phyloP scores from a whole-genome alignment of 345 rosid genomes.

The Hibiscus trionum region DNA sequence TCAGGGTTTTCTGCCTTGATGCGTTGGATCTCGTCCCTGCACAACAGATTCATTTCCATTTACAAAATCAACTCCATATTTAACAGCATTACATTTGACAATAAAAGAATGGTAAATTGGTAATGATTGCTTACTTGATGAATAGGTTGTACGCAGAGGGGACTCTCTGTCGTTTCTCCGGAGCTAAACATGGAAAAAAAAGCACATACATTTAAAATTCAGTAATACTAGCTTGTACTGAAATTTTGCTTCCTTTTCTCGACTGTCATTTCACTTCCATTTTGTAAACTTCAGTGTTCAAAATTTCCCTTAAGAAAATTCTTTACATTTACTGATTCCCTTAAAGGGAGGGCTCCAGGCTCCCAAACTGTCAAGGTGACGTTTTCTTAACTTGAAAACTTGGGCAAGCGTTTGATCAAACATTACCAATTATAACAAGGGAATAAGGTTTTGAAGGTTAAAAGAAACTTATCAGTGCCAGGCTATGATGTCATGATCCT shows the following conservation, averaged over 20 bases:
- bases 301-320: too few species aligned
- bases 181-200: slow-evolving; percentile 31
- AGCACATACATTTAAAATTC: slow-evolving; percentile 11
- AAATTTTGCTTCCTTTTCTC: too few species aligned
- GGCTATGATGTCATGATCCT: not conserved
- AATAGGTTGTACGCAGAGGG: slow-evolving; percentile 61
- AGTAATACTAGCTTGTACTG: too few species aligned
- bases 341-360: too few species aligned
- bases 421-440: slow-evolving; percentile 1
- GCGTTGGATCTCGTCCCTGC: slow-evolving; percentile 65
- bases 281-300: not conserved
- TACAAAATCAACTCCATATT: too few species aligned
- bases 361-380: not conserved
- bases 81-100: too few species aligned
- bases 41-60: slow-evolving; percentile 3
- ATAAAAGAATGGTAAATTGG: too few species aligned
- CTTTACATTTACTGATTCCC: not conserved
- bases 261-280: not conserved
- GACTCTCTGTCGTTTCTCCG: slow-evolving; percentile 56
- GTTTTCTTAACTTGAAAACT: not conserved
- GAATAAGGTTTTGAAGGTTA: not conserved
- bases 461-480: not conserved
- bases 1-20: slow-evolving; percentile 57
- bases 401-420: not conserved
- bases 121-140: slow-evolving; percentile 42